Evolutionary conservation across 2,329 filamentous ascomycete genomes (phyloP).

Genomic region (Aspergillus tanneri): DNA sequence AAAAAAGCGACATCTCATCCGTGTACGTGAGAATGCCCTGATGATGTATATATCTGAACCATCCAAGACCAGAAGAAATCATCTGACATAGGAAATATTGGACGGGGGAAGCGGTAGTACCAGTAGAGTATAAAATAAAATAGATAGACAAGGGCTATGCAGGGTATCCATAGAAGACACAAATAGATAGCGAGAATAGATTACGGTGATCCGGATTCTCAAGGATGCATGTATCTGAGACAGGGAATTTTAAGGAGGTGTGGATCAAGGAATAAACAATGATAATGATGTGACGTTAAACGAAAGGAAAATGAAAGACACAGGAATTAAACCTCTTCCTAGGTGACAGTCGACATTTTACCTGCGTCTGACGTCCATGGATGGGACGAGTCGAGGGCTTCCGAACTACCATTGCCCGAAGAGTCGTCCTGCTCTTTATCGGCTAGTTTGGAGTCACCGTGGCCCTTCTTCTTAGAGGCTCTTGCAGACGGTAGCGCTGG

Average conservation of each 20-base stretch:
- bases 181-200: slow-evolving; percentile 9
- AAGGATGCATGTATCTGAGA: background rate
- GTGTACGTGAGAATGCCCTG: too few species aligned
- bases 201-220: background rate
- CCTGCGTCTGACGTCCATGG: slow-evolving; percentile 12
- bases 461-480: too few species aligned
- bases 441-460: background rate
- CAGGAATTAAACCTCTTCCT: background rate
- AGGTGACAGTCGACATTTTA: slow-evolving; percentile 4
- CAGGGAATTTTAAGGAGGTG: background rate
- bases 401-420: slow-evolving; percentile 31
- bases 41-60: too few species aligned
- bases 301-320: background rate
- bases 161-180: slow-evolving; percentile 32
- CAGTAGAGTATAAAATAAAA: slow-evolving; percentile 11
- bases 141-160: slow-evolving; percentile 21
- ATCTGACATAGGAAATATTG: background rate
- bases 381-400: slow-evolving; percentile 29
- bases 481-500: background rate
- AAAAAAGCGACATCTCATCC: too few species aligned
- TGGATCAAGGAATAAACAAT: background rate
- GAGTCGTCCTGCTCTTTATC: slow-evolving; percentile 26
- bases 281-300: background rate
- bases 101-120: background rate
- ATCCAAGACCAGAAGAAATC: background rate